A percentile compares a stretch with the other conserved stretches of the same genome.
Conservation (phyloP, 345 rosid genomes). For the Viola odorata region DNA sequence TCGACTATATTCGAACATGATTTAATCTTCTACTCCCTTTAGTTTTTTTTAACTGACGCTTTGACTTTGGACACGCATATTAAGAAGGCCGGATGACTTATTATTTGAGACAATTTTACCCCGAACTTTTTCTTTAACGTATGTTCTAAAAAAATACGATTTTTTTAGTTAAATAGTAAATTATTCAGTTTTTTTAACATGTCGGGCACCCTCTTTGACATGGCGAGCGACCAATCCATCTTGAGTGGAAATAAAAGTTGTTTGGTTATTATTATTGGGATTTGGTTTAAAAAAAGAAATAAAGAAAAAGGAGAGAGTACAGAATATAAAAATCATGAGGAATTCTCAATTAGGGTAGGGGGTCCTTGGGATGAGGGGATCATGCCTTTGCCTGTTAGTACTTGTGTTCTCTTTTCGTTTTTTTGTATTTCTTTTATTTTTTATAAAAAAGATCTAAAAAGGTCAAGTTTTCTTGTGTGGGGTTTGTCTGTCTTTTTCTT, state of each 20-base stretch:
- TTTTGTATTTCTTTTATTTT: background rate
- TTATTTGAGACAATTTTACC: too few relatives aligned
- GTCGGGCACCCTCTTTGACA: too few relatives aligned
- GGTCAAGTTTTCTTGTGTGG: background rate
- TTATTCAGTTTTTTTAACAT: too few relatives aligned
- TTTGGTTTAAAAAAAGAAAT: background rate
- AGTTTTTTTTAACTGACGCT: too few relatives aligned
- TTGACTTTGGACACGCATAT: too few relatives aligned
- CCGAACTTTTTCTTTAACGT: too few relatives aligned
- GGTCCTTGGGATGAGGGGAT: conserved; percentile 11
- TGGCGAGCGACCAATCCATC: background rate
- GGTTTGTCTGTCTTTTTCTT: background rate
- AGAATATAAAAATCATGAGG: conserved; percentile 9
- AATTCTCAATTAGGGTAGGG: conserved; percentile 18
- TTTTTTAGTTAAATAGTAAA: too few relatives aligned
- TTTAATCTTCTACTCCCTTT: too few relatives aligned
- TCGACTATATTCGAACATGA: too few relatives aligned
- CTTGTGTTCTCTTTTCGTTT: background rate
- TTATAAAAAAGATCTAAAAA: background rate
- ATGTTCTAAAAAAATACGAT: too few relatives aligned
- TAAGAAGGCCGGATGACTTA: too few relatives aligned
- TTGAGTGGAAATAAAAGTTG: background rate
- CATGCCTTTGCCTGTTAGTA: background rate
- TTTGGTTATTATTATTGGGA: background rate
- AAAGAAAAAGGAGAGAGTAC: background rate